Base-by-base conservation (phyloP, 2,329 filamentous ascomycete species). In the Penicillium sp. region DNA sequence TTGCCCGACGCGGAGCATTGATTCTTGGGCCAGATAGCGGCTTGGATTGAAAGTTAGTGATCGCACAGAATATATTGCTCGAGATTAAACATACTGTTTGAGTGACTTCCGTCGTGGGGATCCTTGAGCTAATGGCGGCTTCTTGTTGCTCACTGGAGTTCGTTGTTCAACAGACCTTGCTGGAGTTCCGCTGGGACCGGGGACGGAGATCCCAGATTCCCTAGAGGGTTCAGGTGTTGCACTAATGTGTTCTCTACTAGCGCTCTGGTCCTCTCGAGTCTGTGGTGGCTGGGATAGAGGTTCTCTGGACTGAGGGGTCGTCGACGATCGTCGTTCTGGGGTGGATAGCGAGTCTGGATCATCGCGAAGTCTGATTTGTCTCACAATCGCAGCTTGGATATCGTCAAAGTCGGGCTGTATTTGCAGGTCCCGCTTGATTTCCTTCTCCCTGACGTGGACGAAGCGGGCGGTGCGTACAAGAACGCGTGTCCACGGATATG, bases 401-500 rank as follows among this genome's bases (percentile, higher is more conserved):
- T 58, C 51, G 9, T 64, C 54, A 9, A 71, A 49, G n/a, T 72
- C 71, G 2, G 73, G 74, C 42, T 70, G 64, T 2, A 50, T 34
- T 7, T 59, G 50, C 13, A 81, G 63, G 1, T 64, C 58, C 2
- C 52, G 36, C 14, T 67, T 57, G 28, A 81, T 67, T 43, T 80
- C 73, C 4, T 57, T 51, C 20, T 64, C 61, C 14, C 74, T 67
- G 6, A 53, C 48, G 39, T 68, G 66, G 14, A 70, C 63, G 74
- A 78, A 81, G 13, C 64, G 51, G 1, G 72, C 59, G 4, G 72
- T 56, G 7, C 66, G 57, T 1, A 70, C 47, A 4, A 75, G 54
- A 36, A 80, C 76, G 2, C 59, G 51, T 0, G 64, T 50, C 77
- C 77, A 81, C 3, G 70, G 65, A 52, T 73, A 83, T 2, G 54